Percentiles rank a stretch among this genome's conserved stretches.
Evolutionary conservation across 495 filamentous ascomycete species (phyloP).

Genomic region (Trichoderma asperelloides): DNA sequence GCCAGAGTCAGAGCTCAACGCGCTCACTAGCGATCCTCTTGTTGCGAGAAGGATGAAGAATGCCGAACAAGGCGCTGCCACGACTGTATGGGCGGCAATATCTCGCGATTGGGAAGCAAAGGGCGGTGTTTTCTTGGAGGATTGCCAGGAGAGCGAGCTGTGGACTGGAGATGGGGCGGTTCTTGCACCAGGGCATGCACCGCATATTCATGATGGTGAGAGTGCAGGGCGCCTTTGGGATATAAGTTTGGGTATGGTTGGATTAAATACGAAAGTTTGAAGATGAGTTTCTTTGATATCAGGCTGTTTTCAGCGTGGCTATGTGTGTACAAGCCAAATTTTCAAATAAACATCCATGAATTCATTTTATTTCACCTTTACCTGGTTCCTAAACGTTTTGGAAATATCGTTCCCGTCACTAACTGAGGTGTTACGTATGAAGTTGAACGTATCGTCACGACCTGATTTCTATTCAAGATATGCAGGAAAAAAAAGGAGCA

Average conservation of each 20-base stretch:
- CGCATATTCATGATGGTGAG: background rate
- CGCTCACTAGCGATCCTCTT: constrained; percentile 6
- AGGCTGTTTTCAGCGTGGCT: background rate
- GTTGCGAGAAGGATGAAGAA: constrained; percentile 22
- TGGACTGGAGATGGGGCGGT: background rate
- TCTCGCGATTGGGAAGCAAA: constrained; percentile 29
- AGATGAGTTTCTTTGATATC: background rate
- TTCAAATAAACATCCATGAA: too few species aligned
- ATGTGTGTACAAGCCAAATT: too few species aligned
- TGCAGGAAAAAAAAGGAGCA: too few species aligned
- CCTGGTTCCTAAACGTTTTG: too few species aligned
- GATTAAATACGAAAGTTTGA: background rate
- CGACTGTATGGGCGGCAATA: constrained; percentile 39
- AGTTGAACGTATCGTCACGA: too few species aligned
- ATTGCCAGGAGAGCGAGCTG: constrained; percentile 12
- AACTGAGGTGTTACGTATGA: too few species aligned
- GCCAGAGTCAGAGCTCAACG: constrained; percentile 11
- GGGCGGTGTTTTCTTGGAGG: constrained; percentile 39
- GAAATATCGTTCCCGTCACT: too few species aligned
- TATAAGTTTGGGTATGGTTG: background rate
- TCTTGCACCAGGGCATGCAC: background rate
- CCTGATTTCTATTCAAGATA: too few species aligned
- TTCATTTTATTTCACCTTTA: too few species aligned
- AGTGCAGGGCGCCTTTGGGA: background rate
- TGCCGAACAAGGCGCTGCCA: constrained; percentile 41